Conservation (phyloP, 1,139 yeast species). For the Hemisphaericaspora xylofermentans region DNA sequence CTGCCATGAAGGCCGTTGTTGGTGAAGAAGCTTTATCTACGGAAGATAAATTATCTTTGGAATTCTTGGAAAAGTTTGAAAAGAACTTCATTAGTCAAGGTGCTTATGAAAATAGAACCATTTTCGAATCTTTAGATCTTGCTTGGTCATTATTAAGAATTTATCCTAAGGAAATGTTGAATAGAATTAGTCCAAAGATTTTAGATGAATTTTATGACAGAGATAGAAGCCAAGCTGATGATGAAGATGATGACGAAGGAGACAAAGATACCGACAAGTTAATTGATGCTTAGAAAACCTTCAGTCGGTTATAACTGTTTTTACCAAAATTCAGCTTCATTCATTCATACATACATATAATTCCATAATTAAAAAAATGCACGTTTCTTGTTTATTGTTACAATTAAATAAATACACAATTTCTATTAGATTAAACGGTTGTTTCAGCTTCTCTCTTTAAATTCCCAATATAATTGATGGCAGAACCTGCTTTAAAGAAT, state of each 20-base stretch:
- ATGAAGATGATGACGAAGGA: slow-evolving; percentile 48
- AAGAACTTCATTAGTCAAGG: slow-evolving; percentile 94
- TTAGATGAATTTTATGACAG: slow-evolving; percentile 93
- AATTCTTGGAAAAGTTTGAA: slow-evolving; percentile 96
- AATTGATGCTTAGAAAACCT: slow-evolving; percentile 50
- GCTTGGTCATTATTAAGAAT: slow-evolving; percentile 98
- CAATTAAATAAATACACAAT: neutral
- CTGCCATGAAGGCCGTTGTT: slow-evolving; percentile 99
- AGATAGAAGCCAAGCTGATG: slow-evolving; percentile 62
- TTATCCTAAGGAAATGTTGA: slow-evolving; percentile 97
- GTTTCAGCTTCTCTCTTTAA: slow-evolving; percentile 32
- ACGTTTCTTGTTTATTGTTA: slow-evolving; percentile 1
- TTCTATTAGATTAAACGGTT: neutral
- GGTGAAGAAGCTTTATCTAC: slow-evolving; percentile 99
- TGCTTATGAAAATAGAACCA: slow-evolving; percentile 90
- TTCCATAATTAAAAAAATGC: slow-evolving; percentile 1
- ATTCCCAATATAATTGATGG: slow-evolving; percentile 88
- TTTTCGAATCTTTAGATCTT: slow-evolving; percentile 92
- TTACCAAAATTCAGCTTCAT: too few species aligned
- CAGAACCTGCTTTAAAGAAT: slow-evolving; percentile 96
- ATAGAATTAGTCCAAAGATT: slow-evolving; percentile 97
- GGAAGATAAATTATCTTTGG: slow-evolving; percentile 95
- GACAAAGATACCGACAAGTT: slow-evolving; percentile 33
- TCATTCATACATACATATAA: too few species aligned
- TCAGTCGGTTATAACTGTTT: neutral